Evolutionary conservation across 768 basidiomycete species (phyloP).

Genomic region (Psilocybe cubensis): DNA sequence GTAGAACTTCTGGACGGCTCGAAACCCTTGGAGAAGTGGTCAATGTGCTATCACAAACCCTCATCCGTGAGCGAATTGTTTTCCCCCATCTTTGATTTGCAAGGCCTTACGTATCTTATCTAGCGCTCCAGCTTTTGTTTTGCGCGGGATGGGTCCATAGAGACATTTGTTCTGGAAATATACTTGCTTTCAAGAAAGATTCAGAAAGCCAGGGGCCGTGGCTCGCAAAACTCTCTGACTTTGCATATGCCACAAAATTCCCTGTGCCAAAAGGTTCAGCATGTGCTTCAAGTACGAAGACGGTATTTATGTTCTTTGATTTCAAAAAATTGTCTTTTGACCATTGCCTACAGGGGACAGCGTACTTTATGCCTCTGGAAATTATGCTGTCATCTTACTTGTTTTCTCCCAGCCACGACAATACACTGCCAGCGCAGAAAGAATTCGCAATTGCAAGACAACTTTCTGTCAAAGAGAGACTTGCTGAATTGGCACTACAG

Average conservation of each 20-base stretch:
- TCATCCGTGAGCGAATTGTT: not conserved
- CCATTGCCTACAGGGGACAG: no score
- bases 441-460: no score
- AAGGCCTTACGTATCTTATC: not conserved
- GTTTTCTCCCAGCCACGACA: no score
- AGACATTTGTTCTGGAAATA: not conserved
- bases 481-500: no score
- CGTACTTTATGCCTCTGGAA: no score
- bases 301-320: no score
- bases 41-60: not conserved
- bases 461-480: no score
- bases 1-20: not conserved
- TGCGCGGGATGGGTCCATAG: not conserved
- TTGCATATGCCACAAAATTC: not conserved
- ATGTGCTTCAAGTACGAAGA: not conserved
- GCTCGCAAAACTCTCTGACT: not conserved
- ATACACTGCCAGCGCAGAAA: no score
- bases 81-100: not conserved
- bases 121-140: not conserved
- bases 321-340: no score
- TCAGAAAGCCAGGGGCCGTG: not conserved
- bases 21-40: not conserved
- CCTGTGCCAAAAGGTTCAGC: not conserved
- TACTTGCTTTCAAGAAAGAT: not conserved
- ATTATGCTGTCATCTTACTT: no score